Evolutionary conservation across 495 filamentous ascomycete genomes (phyloP), one percentile per base, ranked within the genome.

Genomic region (Daldinia childiae): DNA sequence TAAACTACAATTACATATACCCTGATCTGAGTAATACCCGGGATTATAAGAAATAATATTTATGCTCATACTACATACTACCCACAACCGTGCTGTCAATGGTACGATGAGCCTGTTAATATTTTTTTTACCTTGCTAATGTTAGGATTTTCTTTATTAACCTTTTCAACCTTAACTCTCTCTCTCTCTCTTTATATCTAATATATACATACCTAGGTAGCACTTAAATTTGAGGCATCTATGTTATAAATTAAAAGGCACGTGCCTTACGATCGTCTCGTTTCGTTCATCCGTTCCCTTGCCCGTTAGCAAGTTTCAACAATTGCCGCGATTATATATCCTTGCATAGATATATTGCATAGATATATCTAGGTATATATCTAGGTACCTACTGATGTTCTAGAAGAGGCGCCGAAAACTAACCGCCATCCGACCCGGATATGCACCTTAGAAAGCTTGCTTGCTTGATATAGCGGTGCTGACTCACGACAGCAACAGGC

Each of bases 41-140:
- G 50, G 50, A 30, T 29, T 58, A n/a, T 7, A 30, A 57, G 39
- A 55, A 48, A 38, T 65, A 50, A 66, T 56, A 56, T 58, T 58
- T 63, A 41, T 57, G 61, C 29, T 51, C 14, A 17, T 41, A 9
- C 50, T 61, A 63, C 14, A 17, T 41, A 9, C 50, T 61, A 63
- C 29, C 69, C 64, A 58, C 36, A 68, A 39, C 14, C 19, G 41
- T 54, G n/a, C 30, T 24, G 29, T 15, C 26, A 32, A 56, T 63
- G 65, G 61, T 67, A 65, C 59, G 38, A 60, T 61, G 50, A 60
- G 68, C 60, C 61, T 73, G 70, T 73, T 62, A 19, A 61, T 63
- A 45, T 62, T 36, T 41, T 41, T 26, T 32, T 27, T 32, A 57
- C 62, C 68, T 58, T 66, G 62, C 50, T 29, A 21, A 15, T 59